Conservation (phyloP, 495 filamentous ascomycete species). For the Cairneyella variabilis region DNA sequence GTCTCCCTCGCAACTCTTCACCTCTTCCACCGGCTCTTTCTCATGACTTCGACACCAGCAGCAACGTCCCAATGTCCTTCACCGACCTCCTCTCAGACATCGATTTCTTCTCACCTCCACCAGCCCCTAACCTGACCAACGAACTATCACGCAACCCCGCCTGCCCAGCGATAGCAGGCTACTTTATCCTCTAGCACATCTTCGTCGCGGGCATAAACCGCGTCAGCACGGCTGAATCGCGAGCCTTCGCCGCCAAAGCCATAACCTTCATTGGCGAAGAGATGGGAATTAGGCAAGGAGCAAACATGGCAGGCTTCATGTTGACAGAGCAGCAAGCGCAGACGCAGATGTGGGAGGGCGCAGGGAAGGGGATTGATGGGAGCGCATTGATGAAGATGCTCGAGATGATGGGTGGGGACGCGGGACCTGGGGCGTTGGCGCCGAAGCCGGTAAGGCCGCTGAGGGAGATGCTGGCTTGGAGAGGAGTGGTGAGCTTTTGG, state of each 20-base stretch:
- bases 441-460: too few relatives aligned
- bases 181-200: conserved; percentile 45
- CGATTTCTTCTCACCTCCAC: neutral
- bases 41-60: neutral
- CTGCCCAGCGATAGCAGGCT: conserved; percentile 33
- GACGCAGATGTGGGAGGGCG: too few relatives aligned
- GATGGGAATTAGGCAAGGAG: conserved; percentile 41
- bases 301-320: conserved; percentile 39
- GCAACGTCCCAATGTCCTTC: neutral
- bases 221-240: conserved; percentile 25
- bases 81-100: neutral
- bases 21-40: neutral
- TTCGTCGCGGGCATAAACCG: conserved; percentile 37
- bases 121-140: neutral
- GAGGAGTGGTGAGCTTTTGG: too few relatives aligned
- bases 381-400: too few relatives aligned
- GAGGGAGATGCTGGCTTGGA: too few relatives aligned
- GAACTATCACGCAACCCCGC: neutral
- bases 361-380: too few relatives aligned
- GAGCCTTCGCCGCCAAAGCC: conserved; percentile 36
- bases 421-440: too few relatives aligned
- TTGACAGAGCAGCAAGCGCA: too few relatives aligned
- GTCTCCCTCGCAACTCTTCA: neutral
- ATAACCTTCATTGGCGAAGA: conserved; percentile 39
- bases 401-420: too few relatives aligned